Percentiles rank a stretch among this genome's conserved stretches.
phyloP scores from a whole-genome alignment of 148 eudicot species.

The Dysphania ambrosioides region DNA sequence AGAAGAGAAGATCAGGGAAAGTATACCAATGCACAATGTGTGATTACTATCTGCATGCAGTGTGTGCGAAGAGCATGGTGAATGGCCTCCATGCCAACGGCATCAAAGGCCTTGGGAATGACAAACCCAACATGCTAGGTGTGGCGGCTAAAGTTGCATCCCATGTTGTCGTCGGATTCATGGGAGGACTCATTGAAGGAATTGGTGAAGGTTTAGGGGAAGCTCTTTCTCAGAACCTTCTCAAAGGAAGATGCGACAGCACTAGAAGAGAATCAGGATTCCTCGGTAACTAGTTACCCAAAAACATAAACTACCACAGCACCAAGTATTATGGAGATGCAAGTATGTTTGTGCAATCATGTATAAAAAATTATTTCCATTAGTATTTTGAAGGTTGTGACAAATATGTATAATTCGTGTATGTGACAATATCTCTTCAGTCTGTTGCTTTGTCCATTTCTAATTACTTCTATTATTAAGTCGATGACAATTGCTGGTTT shows the following conservation, averaged over 20 bases:
- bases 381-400: not conserved
- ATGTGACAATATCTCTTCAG: not conserved
- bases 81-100: conserved; percentile 53
- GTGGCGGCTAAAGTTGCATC: conserved; percentile 47
- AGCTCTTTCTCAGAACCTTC: conserved; percentile 42
- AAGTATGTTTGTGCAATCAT: not conserved
- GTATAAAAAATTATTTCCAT: not conserved
- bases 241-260: conserved; percentile 26
- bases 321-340: not conserved
- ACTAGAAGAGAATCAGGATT: not conserved
- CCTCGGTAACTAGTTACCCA: conserved; percentile 1
- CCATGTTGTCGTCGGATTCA: conserved; percentile 42
- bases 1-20: conserved; percentile 56
- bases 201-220: conserved; percentile 64
- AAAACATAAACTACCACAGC: not conserved
- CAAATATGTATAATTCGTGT: not conserved
- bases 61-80: conserved; percentile 53
- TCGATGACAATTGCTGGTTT: not conserved
- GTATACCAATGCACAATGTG: conserved; percentile 67
- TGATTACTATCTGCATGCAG: conserved; percentile 51
- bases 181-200: conserved; percentile 56
- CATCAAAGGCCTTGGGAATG: conserved; percentile 29
- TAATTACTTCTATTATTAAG: not conserved
- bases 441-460: not conserved
- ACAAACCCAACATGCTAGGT: conserved; percentile 36